Evolutionary conservation across 148 eudicot genomes (phyloP), one percentile per base, ranked within the genome.

Genomic region (Gaultheria prostrata): DNA sequence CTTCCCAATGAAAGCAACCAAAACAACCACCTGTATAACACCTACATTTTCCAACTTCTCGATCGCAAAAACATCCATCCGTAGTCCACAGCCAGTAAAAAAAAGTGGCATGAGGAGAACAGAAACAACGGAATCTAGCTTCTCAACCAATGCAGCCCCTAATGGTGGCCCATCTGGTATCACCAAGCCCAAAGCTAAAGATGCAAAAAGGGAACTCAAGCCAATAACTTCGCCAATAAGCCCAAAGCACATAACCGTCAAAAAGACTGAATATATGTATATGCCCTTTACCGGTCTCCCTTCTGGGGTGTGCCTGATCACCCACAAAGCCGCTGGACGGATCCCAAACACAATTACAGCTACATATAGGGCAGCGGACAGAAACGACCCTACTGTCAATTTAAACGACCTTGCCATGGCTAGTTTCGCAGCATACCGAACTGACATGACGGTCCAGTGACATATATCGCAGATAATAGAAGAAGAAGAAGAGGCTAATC

Each of bases 131-230:
- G 86, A 76, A n/a, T 92, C 98, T 7, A 92, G 76, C 84, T 88
- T 91, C 28, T 89, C 48, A 0, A 91, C 89, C 30, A 93, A 73
- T 13, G 92, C 82, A 2, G 93, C 87, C 30, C 96, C 97, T 8
- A 94, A 56, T 3, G 97, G 95, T 12, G 89, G 91, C 67, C 98
- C 98, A 78, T 88, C 92, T 0, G 96, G 98, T 9, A 92, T 32
- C 7, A 80, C 88, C 32, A 86, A 49, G 3, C 98, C 98, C 53
- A 90, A 32, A 0, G 85, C 26, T n/a, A 87, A 87, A 46, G 87
- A 59, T 11, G 94, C 96, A 1, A 93, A 11, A 12, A 83, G 54
- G 14, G 90, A 77, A 49, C 80, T 84, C 50, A 92, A 88, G 1
- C 92, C 90, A 2, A 81, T 0, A 0, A 14, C 6, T 78, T 92